Evolutionary conservation across 1,139 yeast genomes (phyloP), one percentile per base, ranked within the genome.

Genomic region (Magnusiomyces ingens): DNA sequence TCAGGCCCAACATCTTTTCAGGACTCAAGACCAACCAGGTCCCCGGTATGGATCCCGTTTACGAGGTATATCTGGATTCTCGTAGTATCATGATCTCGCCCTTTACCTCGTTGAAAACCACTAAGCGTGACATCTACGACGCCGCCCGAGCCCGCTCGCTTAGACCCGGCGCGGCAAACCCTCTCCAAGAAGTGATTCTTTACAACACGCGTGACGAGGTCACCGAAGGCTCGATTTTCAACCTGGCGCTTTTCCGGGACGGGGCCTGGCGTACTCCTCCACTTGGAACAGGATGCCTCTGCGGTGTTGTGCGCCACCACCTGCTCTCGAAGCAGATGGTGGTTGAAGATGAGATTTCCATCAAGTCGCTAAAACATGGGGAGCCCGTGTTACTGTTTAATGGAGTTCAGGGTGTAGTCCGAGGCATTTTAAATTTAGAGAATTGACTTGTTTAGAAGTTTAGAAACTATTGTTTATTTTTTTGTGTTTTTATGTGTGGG

Each of bases 101-200:
- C 1, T 88, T 85, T 67, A 89, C 96, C 0, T 84, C 95, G 2
- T 86, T 91, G 72, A 93, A 93, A 66, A 93, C 98, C 0, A 88
- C 97, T 0, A 71, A 75, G 37, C 74, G 99, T 58, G 73, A 73
- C 1, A 80, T 75, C 50, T 91, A 91, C 66, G 76, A 73, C 46
- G 73, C 66, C 2, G 85, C 96, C 0, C 72, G 98, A 55, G 67
- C 67, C 1, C 71, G 85, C 52, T 57, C 66, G 59, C 54, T 67
- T 17, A 61, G 62, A 10, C 57, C 68, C n/a, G 45, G 38, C 22
- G 48, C 45, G 2, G 40, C 51, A n/a, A 29, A 48, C 15, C 22
- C 15, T 2, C 72, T 76, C 0, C 79, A 81, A 54, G 99, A 93
- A 65, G 95, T 90, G 1, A 61, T 93, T 13, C 65, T 93, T 19